phyloP scores from a whole-genome alignment of 1,284 basidiomycete species.

The Thecaphora frezii region DNA sequence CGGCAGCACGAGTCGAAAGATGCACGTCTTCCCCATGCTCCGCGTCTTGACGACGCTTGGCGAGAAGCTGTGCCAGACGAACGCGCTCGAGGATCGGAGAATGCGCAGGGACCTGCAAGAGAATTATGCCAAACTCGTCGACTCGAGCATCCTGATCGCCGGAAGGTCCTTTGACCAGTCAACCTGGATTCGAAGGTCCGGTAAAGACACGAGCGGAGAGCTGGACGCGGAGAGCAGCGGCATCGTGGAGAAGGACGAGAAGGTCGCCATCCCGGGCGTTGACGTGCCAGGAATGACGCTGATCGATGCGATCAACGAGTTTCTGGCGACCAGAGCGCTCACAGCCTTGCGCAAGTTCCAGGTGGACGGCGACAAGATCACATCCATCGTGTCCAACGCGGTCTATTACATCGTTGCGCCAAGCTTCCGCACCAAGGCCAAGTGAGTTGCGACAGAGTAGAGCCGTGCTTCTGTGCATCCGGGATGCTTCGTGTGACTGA shows the following conservation, averaged over 20 bases:
- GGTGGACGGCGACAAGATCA: constrained; percentile 80
- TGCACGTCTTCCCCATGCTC: constrained; percentile 73
- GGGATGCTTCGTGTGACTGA: neutral
- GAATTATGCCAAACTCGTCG: constrained; percentile 79
- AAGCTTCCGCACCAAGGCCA: constrained; percentile 68
- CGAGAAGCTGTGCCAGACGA: constrained; percentile 77
- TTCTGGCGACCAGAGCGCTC: constrained; percentile 71
- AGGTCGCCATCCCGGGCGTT: neutral
- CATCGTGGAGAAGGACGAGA: constrained; percentile 9
- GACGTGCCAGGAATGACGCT: constrained; percentile 6
- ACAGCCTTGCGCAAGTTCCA: constrained; percentile 79
- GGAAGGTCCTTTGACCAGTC: constrained; percentile 74
- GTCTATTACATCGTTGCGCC: constrained; percentile 84
- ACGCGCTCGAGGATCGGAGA: constrained; percentile 84
- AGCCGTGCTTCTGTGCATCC: too few species aligned
- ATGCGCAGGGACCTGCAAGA: constrained; percentile 92
- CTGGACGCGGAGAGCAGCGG: constrained; percentile 19
- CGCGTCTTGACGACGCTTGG: constrained; percentile 80
- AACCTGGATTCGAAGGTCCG: constrained; percentile 74
- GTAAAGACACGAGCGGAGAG: constrained; percentile 64
- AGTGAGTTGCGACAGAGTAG: constrained; percentile 1
- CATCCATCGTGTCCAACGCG: constrained; percentile 76
- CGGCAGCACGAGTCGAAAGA: constrained; percentile 24
- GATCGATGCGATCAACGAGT: constrained; percentile 67
- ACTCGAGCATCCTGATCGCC: constrained; percentile 74